These are phyloP conservation scores for Aureobasidium mangrovei DNA, from an alignment of 2,329 filamentous ascomycete genomes.

Conservation along the genomic window DNA sequence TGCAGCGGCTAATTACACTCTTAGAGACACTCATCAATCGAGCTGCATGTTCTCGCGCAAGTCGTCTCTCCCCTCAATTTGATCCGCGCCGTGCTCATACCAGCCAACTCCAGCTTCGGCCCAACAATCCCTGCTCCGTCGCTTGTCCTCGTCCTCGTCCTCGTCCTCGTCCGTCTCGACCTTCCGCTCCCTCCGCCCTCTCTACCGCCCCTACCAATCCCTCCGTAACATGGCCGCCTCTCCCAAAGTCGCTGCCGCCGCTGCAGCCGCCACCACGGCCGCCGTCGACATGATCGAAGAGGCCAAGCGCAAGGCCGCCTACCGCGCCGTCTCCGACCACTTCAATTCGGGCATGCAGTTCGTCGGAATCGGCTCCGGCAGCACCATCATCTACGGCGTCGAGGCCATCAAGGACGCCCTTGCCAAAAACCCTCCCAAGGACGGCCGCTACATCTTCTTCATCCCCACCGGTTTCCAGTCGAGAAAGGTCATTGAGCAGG, in stretches of 20 bases:
- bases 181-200: neutral
- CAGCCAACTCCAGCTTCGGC: neutral
- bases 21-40: too few relatives aligned
- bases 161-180: neutral
- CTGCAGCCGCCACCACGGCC: neutral
- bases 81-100: neutral
- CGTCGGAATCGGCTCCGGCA: slow-evolving; percentile 73
- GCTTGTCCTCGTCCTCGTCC: neutral
- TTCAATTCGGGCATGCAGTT: slow-evolving; percentile 52
- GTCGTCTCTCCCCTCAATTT: neutral
- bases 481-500: slow-evolving; percentile 71
- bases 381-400: slow-evolving; percentile 76
- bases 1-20: too few relatives aligned
- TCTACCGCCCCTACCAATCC: neutral
- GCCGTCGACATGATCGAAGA: slow-evolving; percentile 45
- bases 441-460: slow-evolving; percentile 64
- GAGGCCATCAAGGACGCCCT: slow-evolving; percentile 63
- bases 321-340: slow-evolving; percentile 64
- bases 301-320: slow-evolving; percentile 67
- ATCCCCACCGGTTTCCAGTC: slow-evolving; percentile 81
- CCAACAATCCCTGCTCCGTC: slow-evolving; percentile 6
- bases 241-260: neutral
- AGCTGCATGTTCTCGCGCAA: neutral
- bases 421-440: slow-evolving; percentile 27
- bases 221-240: slow-evolving; percentile 5